Evolutionary conservation across 495 filamentous ascomycete species (phyloP).

Genomic region (Xylaria cubensis): DNA sequence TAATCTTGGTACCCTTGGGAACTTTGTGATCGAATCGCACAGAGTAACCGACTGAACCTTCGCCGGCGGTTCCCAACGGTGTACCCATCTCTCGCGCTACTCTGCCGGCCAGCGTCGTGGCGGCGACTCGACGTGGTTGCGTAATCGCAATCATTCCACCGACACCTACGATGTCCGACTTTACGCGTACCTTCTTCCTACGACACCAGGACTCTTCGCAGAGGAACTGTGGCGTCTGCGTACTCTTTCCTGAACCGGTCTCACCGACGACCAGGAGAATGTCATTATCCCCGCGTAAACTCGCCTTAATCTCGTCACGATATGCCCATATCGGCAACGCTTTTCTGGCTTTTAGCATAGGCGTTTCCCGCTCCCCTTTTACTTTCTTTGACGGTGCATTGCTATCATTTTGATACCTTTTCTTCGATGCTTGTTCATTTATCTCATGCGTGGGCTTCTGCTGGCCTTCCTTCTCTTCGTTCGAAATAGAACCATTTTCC

Average conservation of each 20-base stretch:
- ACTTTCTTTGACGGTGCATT: background rate
- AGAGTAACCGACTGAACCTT: constrained; percentile 77
- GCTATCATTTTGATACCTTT: background rate
- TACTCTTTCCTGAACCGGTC: constrained; percentile 96
- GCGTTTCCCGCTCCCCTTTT: constrained; percentile 36
- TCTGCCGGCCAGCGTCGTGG: constrained; percentile 87
- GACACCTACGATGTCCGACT: constrained; percentile 59
- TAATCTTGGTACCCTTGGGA: constrained; percentile 76
- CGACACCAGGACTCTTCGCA: constrained; percentile 80
- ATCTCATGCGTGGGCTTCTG: constrained; percentile 21
- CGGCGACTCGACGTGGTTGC: constrained; percentile 91
- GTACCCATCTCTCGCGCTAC: constrained; percentile 93
- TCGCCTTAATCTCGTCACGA: constrained; percentile 69
- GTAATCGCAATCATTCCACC: constrained; percentile 95
- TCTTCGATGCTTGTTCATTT: background rate
- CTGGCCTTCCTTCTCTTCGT: constrained; percentile 21
- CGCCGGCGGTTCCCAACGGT: constrained; percentile 66
- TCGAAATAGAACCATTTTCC: background rate
- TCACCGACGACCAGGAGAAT: constrained; percentile 89
- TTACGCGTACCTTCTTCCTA: constrained; percentile 58
- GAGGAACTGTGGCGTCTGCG: constrained; percentile 93
- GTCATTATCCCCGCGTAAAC: constrained; percentile 67
- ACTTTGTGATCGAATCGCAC: constrained; percentile 89
- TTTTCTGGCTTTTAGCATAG: constrained; percentile 52
- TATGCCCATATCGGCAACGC: constrained; percentile 82